These are phyloP conservation scores for Sonneratia alba DNA, from an alignment of 345 rosid species.

Conservation along the genomic window DNA sequence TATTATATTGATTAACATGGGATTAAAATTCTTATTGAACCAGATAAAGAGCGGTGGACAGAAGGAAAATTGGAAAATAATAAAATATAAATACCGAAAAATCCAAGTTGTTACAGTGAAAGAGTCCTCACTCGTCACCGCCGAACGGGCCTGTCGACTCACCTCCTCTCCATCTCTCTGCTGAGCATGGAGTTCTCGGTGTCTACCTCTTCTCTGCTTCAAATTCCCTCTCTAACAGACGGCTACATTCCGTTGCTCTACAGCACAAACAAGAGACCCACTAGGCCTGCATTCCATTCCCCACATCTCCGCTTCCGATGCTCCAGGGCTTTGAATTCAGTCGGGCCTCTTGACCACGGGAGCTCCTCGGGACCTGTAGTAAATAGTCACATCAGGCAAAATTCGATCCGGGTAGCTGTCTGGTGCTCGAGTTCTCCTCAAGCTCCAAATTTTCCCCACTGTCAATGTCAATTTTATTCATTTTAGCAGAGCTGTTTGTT, in stretches of 20 bases:
- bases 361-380: constrained; percentile 16
- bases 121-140: too few relatives aligned
- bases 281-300: constrained; percentile 8
- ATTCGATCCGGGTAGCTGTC: constrained; percentile 32
- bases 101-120: too few relatives aligned
- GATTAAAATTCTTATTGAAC: too few relatives aligned
- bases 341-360: constrained; percentile 14
- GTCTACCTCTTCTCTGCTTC: constrained; percentile 19
- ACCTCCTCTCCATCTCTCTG: neutral
- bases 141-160: neutral
- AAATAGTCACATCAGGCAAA: constrained; percentile 13
- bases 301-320: constrained; percentile 11
- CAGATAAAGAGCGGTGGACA: too few relatives aligned
- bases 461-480: neutral
- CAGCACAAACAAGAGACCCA: constrained; percentile 11
- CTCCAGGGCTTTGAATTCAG: constrained; percentile 15
- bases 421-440: neutral
- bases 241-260: constrained; percentile 10
- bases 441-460: neutral
- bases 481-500: neutral
- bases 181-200: constrained; percentile 35
- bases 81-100: too few relatives aligned
- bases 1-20: too few relatives aligned
- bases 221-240: constrained; percentile 23
- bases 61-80: too few relatives aligned